A percentile compares a stretch with the other conserved stretches of the same genome.
Evolutionary conservation across 371 early-diverging fungal genomes (phyloP).

Genomic region (Mortierella sp.): DNA sequence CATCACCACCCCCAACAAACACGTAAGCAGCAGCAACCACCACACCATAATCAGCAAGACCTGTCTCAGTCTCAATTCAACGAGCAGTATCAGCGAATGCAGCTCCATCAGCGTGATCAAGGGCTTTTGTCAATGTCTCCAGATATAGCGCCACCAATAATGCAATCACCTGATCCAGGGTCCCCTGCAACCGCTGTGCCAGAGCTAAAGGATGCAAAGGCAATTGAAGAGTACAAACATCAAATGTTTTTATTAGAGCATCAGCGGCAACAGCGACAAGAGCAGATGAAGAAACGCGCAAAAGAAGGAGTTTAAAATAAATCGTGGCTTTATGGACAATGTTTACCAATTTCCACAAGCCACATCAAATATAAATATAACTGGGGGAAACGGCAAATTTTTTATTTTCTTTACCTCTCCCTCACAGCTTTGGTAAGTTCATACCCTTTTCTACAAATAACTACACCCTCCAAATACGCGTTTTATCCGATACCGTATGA

Average conservation of each 20-base stretch:
- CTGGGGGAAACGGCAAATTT: neutral
- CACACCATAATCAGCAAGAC: neutral
- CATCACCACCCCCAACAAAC: slow-evolving; percentile 9
- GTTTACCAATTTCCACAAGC: slow-evolving; percentile 7
- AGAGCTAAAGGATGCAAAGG: slow-evolving; percentile 13
- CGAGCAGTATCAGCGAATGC: neutral
- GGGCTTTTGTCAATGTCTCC: neutral
- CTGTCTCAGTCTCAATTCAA: neutral
- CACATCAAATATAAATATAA: slow-evolving; percentile 8
- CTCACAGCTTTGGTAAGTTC: slow-evolving; percentile 17
- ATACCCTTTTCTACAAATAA: neutral
- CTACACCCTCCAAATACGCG: neutral
- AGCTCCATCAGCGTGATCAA: slow-evolving; percentile 3
- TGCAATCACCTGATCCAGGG: neutral
- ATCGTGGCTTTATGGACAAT: neutral
- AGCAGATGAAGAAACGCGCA: slow-evolving; percentile 11
- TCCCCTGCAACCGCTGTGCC: neutral
- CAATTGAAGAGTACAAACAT: slow-evolving; percentile 36
- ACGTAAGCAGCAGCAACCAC: slow-evolving; percentile 14
- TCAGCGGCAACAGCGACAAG: slow-evolving; percentile 30
- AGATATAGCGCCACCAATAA: neutral
- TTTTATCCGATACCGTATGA: slow-evolving; percentile 26
- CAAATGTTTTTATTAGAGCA: slow-evolving; percentile 33
- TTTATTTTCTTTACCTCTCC: slow-evolving; percentile 7
- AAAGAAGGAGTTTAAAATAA: neutral